A percentile compares a stretch with the other conserved stretches of the same genome.
Evolutionary conservation across 2,329 filamentous ascomycete species (phyloP).

Genomic region (Pestalotiopsis sp.): DNA sequence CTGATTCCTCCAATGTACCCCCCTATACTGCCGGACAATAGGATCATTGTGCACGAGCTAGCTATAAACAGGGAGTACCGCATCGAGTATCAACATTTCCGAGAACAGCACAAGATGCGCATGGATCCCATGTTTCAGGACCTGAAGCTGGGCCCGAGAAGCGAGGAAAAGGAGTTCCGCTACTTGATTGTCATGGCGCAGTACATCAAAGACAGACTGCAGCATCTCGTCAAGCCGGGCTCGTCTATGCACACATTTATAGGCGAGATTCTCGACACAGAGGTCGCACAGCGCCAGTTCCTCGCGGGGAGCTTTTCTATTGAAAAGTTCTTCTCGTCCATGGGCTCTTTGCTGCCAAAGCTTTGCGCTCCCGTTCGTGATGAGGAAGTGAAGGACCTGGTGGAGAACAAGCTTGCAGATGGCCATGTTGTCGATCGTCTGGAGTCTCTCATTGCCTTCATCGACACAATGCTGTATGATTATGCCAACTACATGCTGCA

Average conservation of each 20-base stretch:
- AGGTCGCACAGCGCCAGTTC: constrained; percentile 71
- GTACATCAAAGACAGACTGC: constrained; percentile 71
- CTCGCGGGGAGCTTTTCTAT: constrained; percentile 76
- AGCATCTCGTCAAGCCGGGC: constrained; percentile 70
- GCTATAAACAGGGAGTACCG: constrained; percentile 79
- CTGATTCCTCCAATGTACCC: constrained; percentile 44
- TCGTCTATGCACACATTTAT: constrained; percentile 77
- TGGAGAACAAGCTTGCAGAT: constrained; percentile 61
- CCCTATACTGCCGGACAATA: constrained; percentile 70
- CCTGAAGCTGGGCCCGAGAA: constrained; percentile 66
- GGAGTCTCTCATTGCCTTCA: constrained; percentile 73
- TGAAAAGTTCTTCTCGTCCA: constrained; percentile 77
- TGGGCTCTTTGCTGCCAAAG: constrained; percentile 75
- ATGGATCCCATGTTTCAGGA: constrained; percentile 55
- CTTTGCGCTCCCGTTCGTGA: constrained; percentile 83
- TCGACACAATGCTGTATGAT: constrained; percentile 78
- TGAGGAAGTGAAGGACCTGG: constrained; percentile 70
- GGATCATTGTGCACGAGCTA: constrained; percentile 76
- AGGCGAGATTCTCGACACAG: constrained; percentile 73
- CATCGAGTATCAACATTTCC: constrained; percentile 64
- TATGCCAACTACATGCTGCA: constrained; percentile 82
- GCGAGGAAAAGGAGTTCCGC: constrained; percentile 66
- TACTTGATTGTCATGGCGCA: constrained; percentile 74
- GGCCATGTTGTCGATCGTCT: constrained; percentile 75
- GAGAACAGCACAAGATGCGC: constrained; percentile 55